phyloP scores from a whole-genome alignment of 2,329 filamentous ascomycete genomes.

The Ploettnerulaceae sp. region DNA sequence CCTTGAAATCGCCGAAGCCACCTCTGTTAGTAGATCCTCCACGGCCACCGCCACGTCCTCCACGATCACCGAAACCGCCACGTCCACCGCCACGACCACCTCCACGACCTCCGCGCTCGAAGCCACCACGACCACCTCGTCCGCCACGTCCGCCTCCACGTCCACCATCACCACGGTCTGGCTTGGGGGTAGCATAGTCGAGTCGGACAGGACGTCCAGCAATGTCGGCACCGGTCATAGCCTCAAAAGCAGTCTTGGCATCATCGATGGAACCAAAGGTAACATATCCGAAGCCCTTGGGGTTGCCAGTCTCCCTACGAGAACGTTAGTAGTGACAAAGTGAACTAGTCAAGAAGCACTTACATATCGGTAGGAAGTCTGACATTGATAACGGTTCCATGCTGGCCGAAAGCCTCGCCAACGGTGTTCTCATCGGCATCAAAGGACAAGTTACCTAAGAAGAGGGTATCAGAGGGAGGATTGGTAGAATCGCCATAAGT shows the following conservation, averaged over 20 bases:
- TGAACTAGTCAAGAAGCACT: slow-evolving; percentile 18
- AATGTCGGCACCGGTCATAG: slow-evolving; percentile 58
- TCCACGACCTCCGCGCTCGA: slow-evolving; percentile 36
- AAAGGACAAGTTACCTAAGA: slow-evolving; percentile 69
- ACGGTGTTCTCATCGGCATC: slow-evolving; percentile 60
- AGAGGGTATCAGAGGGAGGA: slow-evolving; percentile 63
- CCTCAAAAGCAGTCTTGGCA: slow-evolving; percentile 57
- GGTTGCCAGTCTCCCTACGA: slow-evolving; percentile 53
- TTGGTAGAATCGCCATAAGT: slow-evolving; percentile 60
- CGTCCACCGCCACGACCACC: slow-evolving; percentile 36
- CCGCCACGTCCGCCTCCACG: slow-evolving; percentile 40
- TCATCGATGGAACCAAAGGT: slow-evolving; percentile 64
- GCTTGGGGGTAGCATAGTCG: slow-evolving; percentile 60
- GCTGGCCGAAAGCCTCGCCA: slow-evolving; percentile 57
- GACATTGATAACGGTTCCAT: slow-evolving; percentile 59
- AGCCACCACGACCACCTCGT: slow-evolving; percentile 36
- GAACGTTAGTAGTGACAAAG: slow-evolving; percentile 25
- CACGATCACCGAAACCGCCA: slow-evolving; percentile 35
- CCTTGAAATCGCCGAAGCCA: slow-evolving; percentile 55
- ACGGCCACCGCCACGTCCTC: slow-evolving; percentile 37
- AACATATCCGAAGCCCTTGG: slow-evolving; percentile 72
- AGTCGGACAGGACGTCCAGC: slow-evolving; percentile 61
- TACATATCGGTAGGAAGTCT: slow-evolving; percentile 63
- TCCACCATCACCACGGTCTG: slow-evolving; percentile 44
- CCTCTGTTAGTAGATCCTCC: slow-evolving; percentile 43